Percentiles rank a stretch among this genome's conserved stretches.
These are phyloP conservation scores for Purpureocillium takamizusanense DNA, from an alignment of 2,329 filamentous ascomycete genomes.

Conservation along the genomic window DNA sequence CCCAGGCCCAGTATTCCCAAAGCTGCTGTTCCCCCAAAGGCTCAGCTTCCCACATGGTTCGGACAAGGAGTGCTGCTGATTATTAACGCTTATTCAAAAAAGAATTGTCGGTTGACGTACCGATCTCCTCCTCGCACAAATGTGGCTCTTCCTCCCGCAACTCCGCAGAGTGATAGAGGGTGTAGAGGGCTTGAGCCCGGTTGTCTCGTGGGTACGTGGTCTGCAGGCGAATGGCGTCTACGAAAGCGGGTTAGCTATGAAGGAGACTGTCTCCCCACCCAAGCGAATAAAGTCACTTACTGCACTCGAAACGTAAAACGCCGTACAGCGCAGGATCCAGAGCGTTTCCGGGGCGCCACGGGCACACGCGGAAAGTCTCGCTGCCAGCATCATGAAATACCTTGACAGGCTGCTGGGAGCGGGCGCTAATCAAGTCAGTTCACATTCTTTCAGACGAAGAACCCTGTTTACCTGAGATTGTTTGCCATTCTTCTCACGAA, in stretches of 20 bases:
- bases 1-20: slow-evolving; percentile 12
- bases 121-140: slow-evolving; percentile 19
- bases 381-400: slow-evolving; percentile 14
- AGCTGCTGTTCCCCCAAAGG: slow-evolving; percentile 11
- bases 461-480: slow-evolving; percentile 15
- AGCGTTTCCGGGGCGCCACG: slow-evolving; percentile 8
- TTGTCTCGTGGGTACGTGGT: too few species aligned
- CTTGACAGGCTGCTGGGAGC: slow-evolving; percentile 15
- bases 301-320: slow-evolving; percentile 10
- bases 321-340: slow-evolving; percentile 9
- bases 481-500: slow-evolving; percentile 12
- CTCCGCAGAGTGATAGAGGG: slow-evolving; percentile 15
- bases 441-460: neutral
- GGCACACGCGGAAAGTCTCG: slow-evolving; percentile 17
- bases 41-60: slow-evolving; percentile 18
- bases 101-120: slow-evolving; percentile 11
- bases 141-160: slow-evolving; percentile 13
- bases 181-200: slow-evolving; percentile 14
- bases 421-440: slow-evolving; percentile 9
- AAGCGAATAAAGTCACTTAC: too few species aligned
- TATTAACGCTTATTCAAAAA: neutral
- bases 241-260: too few species aligned
- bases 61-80: slow-evolving; percentile 15
- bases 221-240: too few species aligned
- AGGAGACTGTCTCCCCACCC: too few species aligned